Evolutionary conservation across 2,329 filamentous ascomycete species (phyloP), one percentile per base, ranked within the genome.

Genomic region (Leptographium wingfieldii): DNA sequence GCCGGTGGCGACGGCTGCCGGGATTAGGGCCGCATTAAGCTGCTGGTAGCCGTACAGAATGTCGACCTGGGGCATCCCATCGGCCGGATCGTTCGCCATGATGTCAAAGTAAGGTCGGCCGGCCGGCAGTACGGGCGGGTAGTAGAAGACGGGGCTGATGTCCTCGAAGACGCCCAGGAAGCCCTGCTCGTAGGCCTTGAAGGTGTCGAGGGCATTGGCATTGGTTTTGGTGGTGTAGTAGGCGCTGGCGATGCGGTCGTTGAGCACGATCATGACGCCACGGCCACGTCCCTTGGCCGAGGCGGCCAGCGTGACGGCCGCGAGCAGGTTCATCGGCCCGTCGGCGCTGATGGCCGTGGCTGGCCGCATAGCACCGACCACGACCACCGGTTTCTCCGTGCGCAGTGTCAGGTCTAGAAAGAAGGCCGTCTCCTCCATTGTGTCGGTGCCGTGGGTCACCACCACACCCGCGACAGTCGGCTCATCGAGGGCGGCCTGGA

Each of bases 401-500:
- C 77, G 77, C 46, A 84, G 68, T 0, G 80, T 82, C 4, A 81
- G 70, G 63, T 84, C 79, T 12, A 86, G 71, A 71, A 84, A 85
- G 72, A 85, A 84, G 12, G 82, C 80, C 0, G 80, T 78, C 69
- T 86, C 83, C 66, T 85, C 83, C 1, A 86, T 73, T 0, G 81
- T 84, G 65, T 87, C 83, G 10, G 84, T 86, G 55, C 84, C 83
- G 65, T 86, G 83, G 0, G 83, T 85, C 59, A 87, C 72, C 9
- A 85, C 80, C 10, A 78, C 80, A 49, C 77, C 81, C 14, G 11
- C 2, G 25, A 27, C 31, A 14, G n/a, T 10, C 14, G 70, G 72
- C 69, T 43, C 69, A 70, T 58, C 69, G 64, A 25, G 71, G 70
- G 60, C 67, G 68, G 40, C 76, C 74, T 5, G 82, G 71, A 60